Evolutionary conservation across 441 rosid species (phyloP).

Genomic region (Adansonia madagascariensis): DNA sequence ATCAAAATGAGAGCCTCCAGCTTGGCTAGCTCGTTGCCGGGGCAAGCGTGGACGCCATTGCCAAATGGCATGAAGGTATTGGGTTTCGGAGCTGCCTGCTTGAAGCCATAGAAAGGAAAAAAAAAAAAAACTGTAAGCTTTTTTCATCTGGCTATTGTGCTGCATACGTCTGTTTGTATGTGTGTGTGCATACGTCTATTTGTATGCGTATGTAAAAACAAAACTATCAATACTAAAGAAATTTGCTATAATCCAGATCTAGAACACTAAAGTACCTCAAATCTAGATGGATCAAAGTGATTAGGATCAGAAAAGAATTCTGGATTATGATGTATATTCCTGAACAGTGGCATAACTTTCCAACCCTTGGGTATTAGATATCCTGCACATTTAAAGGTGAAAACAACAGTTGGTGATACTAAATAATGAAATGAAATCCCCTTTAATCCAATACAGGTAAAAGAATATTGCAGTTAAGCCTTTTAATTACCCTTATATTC

Average conservation of each 20-base stretch:
- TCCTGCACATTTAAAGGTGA: conserved; percentile 45
- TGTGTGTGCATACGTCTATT: neutral
- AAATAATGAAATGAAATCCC: conserved; percentile 19
- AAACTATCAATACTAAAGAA: neutral
- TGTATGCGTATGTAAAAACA: neutral
- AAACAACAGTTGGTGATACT: neutral
- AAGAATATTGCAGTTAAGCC: conserved; percentile 27
- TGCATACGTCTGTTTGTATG: neutral
- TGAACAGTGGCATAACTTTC: conserved; percentile 96
- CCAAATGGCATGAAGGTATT: conserved; percentile 92
- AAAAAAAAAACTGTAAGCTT: neutral
- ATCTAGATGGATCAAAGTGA: conserved; percentile 79
- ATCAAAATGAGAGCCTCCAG: conserved; percentile 72
- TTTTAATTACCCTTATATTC: conserved; percentile 75
- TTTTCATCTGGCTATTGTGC: neutral
- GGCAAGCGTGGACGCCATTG: conserved; percentile 85
- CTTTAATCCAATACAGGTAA: neutral
- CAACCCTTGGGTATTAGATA: conserved; percentile 91
- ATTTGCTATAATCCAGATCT: neutral
- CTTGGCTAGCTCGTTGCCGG: conserved; percentile 94
- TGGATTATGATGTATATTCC: conserved; percentile 89
- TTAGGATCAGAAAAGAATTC: conserved; percentile 73
- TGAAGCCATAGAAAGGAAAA: conserved; percentile 19
- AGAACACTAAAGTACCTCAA: conserved; percentile 53
- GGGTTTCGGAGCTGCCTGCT: conserved; percentile 75